Evolutionary conservation across 345 rosid genomes (phyloP), one percentile per base, ranked within the genome.

Genomic region (Rhizophora apiculata): DNA sequence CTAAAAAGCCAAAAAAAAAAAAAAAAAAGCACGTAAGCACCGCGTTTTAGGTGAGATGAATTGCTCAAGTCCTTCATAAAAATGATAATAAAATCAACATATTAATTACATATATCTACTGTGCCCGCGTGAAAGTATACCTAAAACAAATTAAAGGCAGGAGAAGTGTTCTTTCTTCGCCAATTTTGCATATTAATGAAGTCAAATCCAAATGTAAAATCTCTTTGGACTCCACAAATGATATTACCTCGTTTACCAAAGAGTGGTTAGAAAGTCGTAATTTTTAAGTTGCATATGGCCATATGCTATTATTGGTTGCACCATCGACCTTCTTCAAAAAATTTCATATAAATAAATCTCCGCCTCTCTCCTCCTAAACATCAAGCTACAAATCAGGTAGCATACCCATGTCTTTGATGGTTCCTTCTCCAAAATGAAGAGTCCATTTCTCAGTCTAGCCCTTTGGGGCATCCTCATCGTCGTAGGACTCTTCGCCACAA

Each of bases 171-270:
- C 1, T 4, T 62, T 5, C 22, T 18, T 19, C 8, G 20, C 7
- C 9, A 20, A 18, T 34, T 6, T 62, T 64, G 43, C n/a, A 54
- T 8, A 62, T 56, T 27, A 56, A 52, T 63, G 62, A 65, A 70
- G 76, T 77, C 73, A 82, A 72, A 62, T 65, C 63, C 24, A 37
- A 72, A 56, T 55, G 65, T 68, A n/a, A 75, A 77, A 60, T 56
- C 76, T 58, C 63, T 66, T 76, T 77, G 78, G 79, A 65, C 18
- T 71, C 83, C 83, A 69, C 72, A 60, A 52, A 37, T 70, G n/a
- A 34, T 22, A 57, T 16, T n/a, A 39, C 52, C 16, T 63, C 36
- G 27, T 20, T 22, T 22, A 21, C 15, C 6, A 65, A 24, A 19
- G 30, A 24, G 9, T 8, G 30, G 22, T 3, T 15, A 6, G 58